Percentiles rank a stretch among this genome's conserved stretches.
phyloP scores from a whole-genome alignment of 2,329 filamentous ascomycete species.

The Fusarium irregulare region DNA sequence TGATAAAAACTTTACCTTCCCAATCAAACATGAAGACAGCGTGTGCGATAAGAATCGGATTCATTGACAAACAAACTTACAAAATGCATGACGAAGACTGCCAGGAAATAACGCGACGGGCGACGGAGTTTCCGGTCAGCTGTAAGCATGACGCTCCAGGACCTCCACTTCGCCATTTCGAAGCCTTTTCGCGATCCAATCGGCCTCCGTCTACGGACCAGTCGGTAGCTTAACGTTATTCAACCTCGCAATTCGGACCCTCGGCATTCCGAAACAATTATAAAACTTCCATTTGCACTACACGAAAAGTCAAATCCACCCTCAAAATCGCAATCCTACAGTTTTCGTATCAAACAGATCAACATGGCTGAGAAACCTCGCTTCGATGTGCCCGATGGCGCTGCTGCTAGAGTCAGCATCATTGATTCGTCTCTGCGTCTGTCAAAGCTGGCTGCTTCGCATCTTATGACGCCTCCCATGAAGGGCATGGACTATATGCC shows the following conservation, averaged over 20 bases:
- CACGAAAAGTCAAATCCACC: fast-evolving
- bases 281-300: neutral
- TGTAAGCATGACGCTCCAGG: neutral
- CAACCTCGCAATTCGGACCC: neutral
- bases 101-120: neutral
- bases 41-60: fast-evolving
- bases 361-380: conserved; percentile 1
- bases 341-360: too few relatives aligned
- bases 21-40: neutral
- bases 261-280: too few relatives aligned
- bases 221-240: neutral
- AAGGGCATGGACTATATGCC: neutral
- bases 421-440: conserved; percentile 16
- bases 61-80: neutral
- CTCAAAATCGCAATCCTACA: neutral
- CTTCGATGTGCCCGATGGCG: conserved; percentile 11
- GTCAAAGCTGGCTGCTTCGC: neutral
- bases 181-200: neutral
- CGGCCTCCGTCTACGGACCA: neutral
- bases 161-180: neutral
- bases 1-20: neutral
- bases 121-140: neutral
- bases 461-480: conserved; percentile 11
- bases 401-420: conserved; percentile 17
- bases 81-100: neutral